Evolutionary conservation across 2,329 filamentous ascomycete genomes (phyloP), one percentile per base, ranked within the genome.

Genomic region (Pleomassaria siparia): DNA sequence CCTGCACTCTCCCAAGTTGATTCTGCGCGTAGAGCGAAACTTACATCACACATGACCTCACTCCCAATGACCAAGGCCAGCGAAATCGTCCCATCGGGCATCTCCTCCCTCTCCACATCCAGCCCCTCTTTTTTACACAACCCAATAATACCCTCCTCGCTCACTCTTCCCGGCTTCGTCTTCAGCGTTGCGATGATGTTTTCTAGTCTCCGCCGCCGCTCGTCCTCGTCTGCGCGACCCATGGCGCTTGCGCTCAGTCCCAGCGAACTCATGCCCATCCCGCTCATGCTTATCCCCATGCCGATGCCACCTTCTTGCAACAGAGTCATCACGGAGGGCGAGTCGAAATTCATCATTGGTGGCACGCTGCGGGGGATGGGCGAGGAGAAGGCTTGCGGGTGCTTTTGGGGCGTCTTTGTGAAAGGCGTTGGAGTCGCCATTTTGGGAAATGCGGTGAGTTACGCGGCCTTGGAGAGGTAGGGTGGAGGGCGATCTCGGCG

Each of bases 111-210:
- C 46, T 64, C 54, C 16, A 58, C 81, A 74, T 53, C 85, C 80
- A 71, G 80, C 73, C 86, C 87, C 44, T 86, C 77, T 45, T 82
- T 78, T 58, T 82, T 80, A 8, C 84, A 86, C 24, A 92, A 73
- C 44, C 87, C 79, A 66, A 88, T 84, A n/a, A 94, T 76, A 2
- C 87, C 87, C 24, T 87, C 83, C 60, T 89, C 86, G 56, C 87
- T 89, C 29, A 92, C 83, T 32, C 84, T 74, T 3, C 86, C 86
- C 53, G 84, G 88, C 62, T 80, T 86, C 51, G 78, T 81, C 13
- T 81, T 85, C 48, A 91, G 84, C 56, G 74, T 84, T 35, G 83
- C 82, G 54, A 89, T 82, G 11, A 81, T 88, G 46, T 74, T 75
- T 36, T 83, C 84, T 26, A 79, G 83, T 43, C 74, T 74, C 40